Percentiles rank a stretch among this genome's conserved stretches.
phyloP scores from a whole-genome alignment of 2,329 filamentous ascomycete genomes.

The Arthrobotrys megalospora region DNA sequence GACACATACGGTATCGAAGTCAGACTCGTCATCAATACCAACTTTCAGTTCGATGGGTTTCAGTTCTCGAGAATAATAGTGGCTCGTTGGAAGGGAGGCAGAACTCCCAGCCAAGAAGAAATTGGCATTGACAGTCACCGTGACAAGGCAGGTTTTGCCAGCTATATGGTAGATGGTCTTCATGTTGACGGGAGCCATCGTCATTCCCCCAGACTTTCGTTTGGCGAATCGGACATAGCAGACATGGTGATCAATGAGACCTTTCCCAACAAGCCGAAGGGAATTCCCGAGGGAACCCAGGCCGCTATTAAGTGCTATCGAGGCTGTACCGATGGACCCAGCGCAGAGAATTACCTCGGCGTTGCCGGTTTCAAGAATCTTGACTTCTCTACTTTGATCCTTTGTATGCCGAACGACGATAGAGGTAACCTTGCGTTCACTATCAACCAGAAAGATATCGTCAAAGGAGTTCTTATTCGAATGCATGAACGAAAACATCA shows the following conservation, averaged over 20 bases:
- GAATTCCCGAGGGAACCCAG: background rate
- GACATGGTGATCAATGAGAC: constrained; percentile 21
- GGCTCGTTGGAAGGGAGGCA: background rate
- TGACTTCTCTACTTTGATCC: no score
- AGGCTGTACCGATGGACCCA: constrained; percentile 18
- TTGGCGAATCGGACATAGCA: constrained; percentile 11
- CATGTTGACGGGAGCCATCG: background rate
- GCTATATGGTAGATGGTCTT: no score
- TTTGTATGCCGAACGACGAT: no score
- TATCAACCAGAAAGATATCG: no score
- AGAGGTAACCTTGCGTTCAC: no score
- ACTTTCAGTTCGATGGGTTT: no score
- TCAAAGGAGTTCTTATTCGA: no score
- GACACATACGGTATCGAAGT: background rate
- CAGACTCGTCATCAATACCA: background rate
- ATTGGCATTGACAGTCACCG: constrained; percentile 5
- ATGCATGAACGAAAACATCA: no score
- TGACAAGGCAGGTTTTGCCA: constrained; percentile 7
- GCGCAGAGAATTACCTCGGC: constrained; percentile 13
- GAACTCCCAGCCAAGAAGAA: constrained; percentile 13
- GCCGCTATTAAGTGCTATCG: constrained; percentile 16
- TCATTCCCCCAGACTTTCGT: background rate
- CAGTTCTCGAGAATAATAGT: background rate
- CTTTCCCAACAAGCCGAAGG: background rate
- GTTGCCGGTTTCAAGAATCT: background rate